These are phyloP conservation scores for Epichloe sibirici DNA, from an alignment of 2,329 filamentous ascomycete genomes.

Conservation along the genomic window DNA sequence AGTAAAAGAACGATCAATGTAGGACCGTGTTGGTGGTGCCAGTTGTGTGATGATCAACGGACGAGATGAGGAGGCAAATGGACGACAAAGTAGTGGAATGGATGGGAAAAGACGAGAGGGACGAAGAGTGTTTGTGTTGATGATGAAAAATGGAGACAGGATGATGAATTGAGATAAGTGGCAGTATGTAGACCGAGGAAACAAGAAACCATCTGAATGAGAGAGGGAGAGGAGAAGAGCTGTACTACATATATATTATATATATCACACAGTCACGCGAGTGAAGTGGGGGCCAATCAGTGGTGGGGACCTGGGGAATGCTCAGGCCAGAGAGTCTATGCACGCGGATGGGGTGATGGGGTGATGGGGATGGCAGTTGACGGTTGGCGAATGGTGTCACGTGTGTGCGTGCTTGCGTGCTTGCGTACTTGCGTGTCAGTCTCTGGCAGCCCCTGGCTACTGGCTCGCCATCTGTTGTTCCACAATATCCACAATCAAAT, in stretches of 20 bases:
- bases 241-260: constrained; percentile 3
- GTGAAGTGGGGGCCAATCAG: constrained; percentile 11
- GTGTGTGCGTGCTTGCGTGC: neutral
- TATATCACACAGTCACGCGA: constrained; percentile 13
- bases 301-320: neutral
- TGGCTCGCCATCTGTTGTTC: no score
- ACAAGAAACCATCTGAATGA: neutral
- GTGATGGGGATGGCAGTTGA: neutral
- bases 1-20: neutral
- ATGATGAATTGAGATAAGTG: constrained; percentile 1
- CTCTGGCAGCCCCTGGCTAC: neutral
- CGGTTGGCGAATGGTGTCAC: neutral
- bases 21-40: neutral
- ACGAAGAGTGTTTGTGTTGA: neutral
- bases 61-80: neutral
- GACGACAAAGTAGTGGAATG: neutral
- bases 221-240: constrained; percentile 7
- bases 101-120: neutral
- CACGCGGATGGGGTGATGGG: no score
- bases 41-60: neutral
- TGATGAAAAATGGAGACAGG: constrained; percentile 3
- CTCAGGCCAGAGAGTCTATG: no score
- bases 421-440: no score
- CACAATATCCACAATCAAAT: no score
- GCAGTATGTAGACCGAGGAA: neutral